These are phyloP conservation scores for Micractinium sp. DNA, from an alignment of 139 green algal genomes.

Conservation along the genomic window DNA sequence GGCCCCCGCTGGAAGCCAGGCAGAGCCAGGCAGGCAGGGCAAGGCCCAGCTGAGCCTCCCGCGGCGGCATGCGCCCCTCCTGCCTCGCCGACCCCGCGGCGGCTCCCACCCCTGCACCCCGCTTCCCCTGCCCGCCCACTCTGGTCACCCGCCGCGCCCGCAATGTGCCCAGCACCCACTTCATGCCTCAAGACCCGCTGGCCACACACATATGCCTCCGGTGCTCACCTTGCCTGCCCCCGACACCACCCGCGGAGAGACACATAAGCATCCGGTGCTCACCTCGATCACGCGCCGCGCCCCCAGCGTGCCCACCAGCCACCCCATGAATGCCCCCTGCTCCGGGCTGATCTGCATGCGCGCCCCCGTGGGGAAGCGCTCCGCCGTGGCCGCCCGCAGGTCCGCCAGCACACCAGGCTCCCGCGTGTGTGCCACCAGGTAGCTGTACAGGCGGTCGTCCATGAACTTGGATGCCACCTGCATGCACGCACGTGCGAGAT, in stretches of 20 bases:
- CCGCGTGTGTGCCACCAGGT: constrained; percentile 74
- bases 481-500: neutral
- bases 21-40: no score
- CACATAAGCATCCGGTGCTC: constrained; percentile 19
- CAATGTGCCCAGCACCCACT: no score
- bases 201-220: no score
- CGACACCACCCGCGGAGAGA: no score
- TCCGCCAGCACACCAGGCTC: constrained; percentile 53
- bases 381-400: constrained; percentile 58
- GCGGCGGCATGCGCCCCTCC: no score
- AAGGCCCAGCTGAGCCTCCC: no score
- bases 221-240: constrained; percentile 53
- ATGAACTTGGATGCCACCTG: constrained; percentile 15
- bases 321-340: constrained; percentile 79
- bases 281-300: constrained; percentile 69
- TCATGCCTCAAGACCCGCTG: no score
- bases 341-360: constrained; percentile 85
- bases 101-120: no score
- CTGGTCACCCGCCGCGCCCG: no score
- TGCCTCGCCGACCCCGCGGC: no score
- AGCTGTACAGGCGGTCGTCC: constrained; percentile 61
- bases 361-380: constrained; percentile 52
- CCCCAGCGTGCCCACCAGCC: constrained; percentile 74
- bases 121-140: no score
- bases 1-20: no score